Evolutionary conservation across 192 early-diverging fungal species (phyloP).

Genomic region (Coemansia sp.): DNA sequence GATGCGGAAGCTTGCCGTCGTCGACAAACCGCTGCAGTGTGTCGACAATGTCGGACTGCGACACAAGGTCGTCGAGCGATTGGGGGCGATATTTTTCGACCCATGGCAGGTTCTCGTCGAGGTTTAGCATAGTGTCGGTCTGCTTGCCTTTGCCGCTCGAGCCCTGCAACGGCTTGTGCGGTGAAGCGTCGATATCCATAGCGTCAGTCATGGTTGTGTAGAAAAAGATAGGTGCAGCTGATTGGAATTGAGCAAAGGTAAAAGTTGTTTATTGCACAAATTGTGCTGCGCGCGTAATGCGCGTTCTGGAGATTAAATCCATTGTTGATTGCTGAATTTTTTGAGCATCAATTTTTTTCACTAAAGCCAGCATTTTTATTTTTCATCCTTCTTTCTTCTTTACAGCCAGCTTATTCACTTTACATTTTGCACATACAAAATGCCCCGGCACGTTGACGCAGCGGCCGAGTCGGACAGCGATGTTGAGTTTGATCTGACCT

Average conservation of each 20-base stretch:
- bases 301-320: background rate
- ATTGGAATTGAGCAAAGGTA: background rate
- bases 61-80: slow-evolving; percentile 87
- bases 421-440: background rate
- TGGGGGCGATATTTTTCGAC: slow-evolving; percentile 96
- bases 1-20: slow-evolving; percentile 87
- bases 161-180: background rate
- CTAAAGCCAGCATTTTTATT: too few species aligned
- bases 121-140: slow-evolving; percentile 9
- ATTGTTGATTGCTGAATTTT: background rate
- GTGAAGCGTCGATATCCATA: slow-evolving; percentile 45
- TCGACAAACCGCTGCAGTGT: slow-evolving; percentile 92
- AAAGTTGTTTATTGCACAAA: slow-evolving; percentile 3
- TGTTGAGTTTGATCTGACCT: slow-evolving; percentile 47
- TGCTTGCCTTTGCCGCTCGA: slow-evolving; percentile 44
- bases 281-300: slow-evolving; percentile 6
- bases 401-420: background rate
- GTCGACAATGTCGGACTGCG: slow-evolving; percentile 86
- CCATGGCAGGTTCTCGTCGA: slow-evolving; percentile 56
- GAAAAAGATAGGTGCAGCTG: background rate
- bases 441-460: background rate
- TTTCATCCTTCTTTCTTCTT: too few species aligned
- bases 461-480: slow-evolving; percentile 42
- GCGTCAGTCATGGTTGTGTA: slow-evolving; percentile 29
- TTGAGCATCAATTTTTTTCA: background rate